phyloP scores from a whole-genome alignment of 768 basidiomycete genomes.

The Boletus rubroflammeus region DNA sequence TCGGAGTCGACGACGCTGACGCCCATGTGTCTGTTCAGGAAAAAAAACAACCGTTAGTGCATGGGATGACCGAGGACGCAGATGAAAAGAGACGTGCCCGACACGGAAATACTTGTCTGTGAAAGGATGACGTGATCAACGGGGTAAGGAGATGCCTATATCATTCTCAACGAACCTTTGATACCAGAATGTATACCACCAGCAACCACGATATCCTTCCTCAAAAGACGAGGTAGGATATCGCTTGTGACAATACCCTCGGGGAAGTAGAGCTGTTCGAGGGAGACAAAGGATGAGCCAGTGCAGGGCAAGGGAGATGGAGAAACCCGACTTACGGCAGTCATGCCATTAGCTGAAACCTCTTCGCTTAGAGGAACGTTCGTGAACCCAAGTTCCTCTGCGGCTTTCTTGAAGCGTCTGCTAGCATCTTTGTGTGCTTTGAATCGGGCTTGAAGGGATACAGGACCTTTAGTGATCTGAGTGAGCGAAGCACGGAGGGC shows the following conservation, averaged over 20 bases:
- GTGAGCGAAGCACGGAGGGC: constrained; percentile 81
- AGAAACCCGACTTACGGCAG: constrained; percentile 51
- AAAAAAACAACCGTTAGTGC: not conserved
- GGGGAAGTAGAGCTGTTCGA: constrained; percentile 71
- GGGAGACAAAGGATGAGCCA: not conserved
- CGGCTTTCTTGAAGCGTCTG: constrained; percentile 63
- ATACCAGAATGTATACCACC: constrained; percentile 83
- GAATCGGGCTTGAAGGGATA: constrained; percentile 78
- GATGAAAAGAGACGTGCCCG: constrained; percentile 45
- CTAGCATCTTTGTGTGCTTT: constrained; percentile 67
- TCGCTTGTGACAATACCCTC: constrained; percentile 74
- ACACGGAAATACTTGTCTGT: constrained; percentile 89
- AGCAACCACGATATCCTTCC: constrained; percentile 76
- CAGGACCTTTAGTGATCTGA: constrained; percentile 58
- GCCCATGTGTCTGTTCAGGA: constrained; percentile 75
- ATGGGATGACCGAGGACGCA: not conserved
- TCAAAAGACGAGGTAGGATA: constrained; percentile 67
- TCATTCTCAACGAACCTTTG: constrained; percentile 52
- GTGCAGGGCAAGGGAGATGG: too few species aligned
- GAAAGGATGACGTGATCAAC: constrained; percentile 7
- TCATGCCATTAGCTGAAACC: constrained; percentile 91
- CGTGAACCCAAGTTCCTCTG: constrained; percentile 64
- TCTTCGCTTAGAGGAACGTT: constrained; percentile 61
- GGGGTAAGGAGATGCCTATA: not conserved
- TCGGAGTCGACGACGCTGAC: constrained; percentile 66